Evolutionary conservation across 352 stramenopile species (phyloP).

Genomic region (Phytophthora pseudosyringae): DNA sequence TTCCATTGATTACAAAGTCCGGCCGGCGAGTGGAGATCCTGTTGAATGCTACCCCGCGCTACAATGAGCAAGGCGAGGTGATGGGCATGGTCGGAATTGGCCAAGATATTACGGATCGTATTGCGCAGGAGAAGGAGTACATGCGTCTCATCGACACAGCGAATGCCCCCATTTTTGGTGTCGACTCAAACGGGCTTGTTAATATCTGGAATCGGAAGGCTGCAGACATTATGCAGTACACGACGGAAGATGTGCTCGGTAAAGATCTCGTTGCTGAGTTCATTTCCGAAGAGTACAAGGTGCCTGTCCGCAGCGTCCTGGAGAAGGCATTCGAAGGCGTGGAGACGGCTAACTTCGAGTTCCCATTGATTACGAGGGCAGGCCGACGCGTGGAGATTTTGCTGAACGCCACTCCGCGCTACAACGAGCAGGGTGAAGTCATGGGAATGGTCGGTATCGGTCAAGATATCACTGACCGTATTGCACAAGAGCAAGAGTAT

Average conservation of each 20-base stretch:
- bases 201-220: constrained; percentile 85
- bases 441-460: constrained; percentile 83
- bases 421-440: constrained; percentile 68
- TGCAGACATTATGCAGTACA: constrained; percentile 82
- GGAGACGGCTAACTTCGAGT: constrained; percentile 85
- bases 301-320: constrained; percentile 33
- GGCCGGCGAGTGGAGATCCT: constrained; percentile 55
- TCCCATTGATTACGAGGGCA: constrained; percentile 59
- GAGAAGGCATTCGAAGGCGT: constrained; percentile 62
- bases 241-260: constrained; percentile 78
- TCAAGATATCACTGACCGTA: constrained; percentile 70
- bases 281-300: constrained; percentile 42
- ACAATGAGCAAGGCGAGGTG: constrained; percentile 58
- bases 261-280: constrained; percentile 69
- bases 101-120: constrained; percentile 63
- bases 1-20: constrained; percentile 58
- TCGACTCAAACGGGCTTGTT: constrained; percentile 58
- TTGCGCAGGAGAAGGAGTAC: constrained; percentile 76
- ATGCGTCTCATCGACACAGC: constrained; percentile 71
- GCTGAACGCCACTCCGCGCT: constrained; percentile 72
- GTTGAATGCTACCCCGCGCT: constrained; percentile 56
- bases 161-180: constrained; percentile 75
- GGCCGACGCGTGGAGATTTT: constrained; percentile 53
- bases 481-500: constrained; percentile 74
- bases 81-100: constrained; percentile 65